Evolutionary conservation across 2,329 filamentous ascomycete genomes (phyloP).

Genomic region (Hymenoscyphus salicellus): DNA sequence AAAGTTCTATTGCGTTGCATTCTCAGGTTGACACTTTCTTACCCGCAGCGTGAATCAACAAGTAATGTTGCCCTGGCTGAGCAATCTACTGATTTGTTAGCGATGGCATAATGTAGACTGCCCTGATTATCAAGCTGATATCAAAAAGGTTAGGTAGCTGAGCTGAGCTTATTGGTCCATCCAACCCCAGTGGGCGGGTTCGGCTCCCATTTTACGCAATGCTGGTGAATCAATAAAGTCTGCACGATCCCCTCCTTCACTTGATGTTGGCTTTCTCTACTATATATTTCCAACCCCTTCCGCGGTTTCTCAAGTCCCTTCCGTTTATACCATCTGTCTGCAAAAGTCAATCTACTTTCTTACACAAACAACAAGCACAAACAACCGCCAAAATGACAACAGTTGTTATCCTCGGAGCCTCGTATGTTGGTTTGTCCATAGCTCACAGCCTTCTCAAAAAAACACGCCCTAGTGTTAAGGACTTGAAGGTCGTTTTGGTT

Average conservation of each 20-base stretch:
- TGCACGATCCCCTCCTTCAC: background rate
- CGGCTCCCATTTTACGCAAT: background rate
- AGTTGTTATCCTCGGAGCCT: slow-evolving; percentile 54
- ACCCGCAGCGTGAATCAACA: background rate
- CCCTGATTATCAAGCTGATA: background rate
- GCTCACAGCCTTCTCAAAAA: slow-evolving; percentile 42
- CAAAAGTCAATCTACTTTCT: background rate
- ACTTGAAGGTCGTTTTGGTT: slow-evolving; percentile 39
- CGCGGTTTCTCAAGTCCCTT: background rate
- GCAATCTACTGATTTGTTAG: background rate
- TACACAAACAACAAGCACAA: background rate
- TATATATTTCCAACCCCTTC: background rate
- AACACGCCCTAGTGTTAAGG: background rate
- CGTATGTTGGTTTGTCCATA: slow-evolving; percentile 49
- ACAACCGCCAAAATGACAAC: slow-evolving; percentile 25
- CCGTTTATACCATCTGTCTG: background rate
- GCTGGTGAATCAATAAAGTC: slow-evolving; percentile 25
- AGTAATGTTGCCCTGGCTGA: background rate
- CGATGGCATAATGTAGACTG: background rate
- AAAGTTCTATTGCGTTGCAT: background rate
- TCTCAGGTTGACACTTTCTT: background rate
- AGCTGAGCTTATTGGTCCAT: background rate
- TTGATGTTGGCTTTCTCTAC: background rate
- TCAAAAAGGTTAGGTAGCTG: background rate
- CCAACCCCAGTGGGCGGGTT: background rate